Evolutionary conservation across 192 early-diverging fungal species (phyloP), one percentile per base, ranked within the genome.

Genomic region (Coemansia asiatica): DNA sequence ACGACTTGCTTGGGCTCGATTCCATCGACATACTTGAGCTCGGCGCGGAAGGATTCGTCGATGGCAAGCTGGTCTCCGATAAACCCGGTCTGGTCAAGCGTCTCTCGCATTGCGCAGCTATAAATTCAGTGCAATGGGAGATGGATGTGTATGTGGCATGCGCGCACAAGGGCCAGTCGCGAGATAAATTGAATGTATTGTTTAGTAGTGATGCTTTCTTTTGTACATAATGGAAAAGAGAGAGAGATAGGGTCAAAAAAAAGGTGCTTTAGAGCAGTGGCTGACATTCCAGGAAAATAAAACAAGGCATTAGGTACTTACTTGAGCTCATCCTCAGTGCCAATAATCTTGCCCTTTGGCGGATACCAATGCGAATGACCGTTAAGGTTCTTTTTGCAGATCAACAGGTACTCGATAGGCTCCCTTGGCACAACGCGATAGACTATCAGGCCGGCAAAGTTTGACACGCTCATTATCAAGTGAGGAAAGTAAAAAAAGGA

Each of bases 291-390:
- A 63, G 7, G 51, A 29, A 27, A 28, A 21, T 46, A 47, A 21
- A 3, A 47, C 22, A 61, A 15, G 29, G 23, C 8, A 15, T 7
- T 18, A 18, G 27, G 62, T 12, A 67, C 87, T 81, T 90, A 94
- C 92, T 90, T 89, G 70, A 87, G 68, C 72, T 91, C 90, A 78
- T 92, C 89, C 81, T 94, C 93, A 63, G 85, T 74, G 21, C 90
- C 91, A 66, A 92, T 85, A 31, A 87, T 80, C 63, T 83, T 82
- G 61, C 91, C 91, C 74, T 93, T 93, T 29, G 93, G 93, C 61
- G 89, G 87, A 40, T 84, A 86, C 92, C 93, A 94, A 75, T 93
- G 87, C 65, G 86, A 82, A 67, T 91, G 90, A 72, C 91, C 86
- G 59, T 88, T 76, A 63, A 87, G 91, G 56, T 90, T 86, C 81